Conservation (phyloP, 108 stramenopile species). For the Nannochloropsis oceanica region DNA sequence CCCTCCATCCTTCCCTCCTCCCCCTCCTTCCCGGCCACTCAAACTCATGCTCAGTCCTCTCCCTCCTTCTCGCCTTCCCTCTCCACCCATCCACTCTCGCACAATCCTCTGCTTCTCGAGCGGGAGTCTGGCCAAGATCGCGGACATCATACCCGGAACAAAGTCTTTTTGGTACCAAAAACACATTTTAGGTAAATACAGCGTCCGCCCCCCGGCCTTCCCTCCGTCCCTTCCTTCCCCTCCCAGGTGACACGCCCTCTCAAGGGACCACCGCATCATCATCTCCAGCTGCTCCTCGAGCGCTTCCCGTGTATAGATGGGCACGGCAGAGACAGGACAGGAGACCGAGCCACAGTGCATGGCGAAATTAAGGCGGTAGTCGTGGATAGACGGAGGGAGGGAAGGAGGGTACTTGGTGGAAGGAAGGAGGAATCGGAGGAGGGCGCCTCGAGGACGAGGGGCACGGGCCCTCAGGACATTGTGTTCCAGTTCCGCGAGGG, state of each 20-base stretch:
- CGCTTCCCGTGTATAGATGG: neutral
- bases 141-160: neutral
- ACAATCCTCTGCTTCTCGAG: neutral
- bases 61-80: neutral
- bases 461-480: neutral
- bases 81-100: neutral
- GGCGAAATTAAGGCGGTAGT: neutral
- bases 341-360: neutral
- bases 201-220: neutral
- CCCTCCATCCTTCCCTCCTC: neutral
- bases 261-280: neutral
- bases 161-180: neutral
- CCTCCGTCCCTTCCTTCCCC: neutral
- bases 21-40: neutral
- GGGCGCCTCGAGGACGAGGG: neutral
- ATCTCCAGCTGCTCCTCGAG: neutral
- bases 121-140: neutral
- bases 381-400: neutral
- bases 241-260: neutral
- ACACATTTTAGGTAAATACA: neutral
- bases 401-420: neutral
- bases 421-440: neutral
- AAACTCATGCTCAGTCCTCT: neutral
- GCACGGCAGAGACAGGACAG: neutral
- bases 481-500: neutral